Base-by-base conservation (phyloP, 1,284 basidiomycete genomes). In the Cutaneotrichosporon sp. region DNA sequence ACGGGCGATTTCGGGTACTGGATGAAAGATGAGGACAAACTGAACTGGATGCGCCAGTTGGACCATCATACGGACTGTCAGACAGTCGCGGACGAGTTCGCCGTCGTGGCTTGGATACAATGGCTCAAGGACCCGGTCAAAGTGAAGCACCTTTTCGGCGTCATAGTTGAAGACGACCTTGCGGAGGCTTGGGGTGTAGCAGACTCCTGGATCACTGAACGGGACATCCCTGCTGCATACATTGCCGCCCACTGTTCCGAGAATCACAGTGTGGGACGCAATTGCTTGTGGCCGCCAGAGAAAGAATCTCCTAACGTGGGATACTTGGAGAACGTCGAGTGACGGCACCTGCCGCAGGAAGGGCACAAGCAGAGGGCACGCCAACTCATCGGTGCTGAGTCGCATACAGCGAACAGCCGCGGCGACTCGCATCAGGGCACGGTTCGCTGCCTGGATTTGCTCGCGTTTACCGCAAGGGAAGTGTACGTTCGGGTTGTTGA, bases 161-260 rank as follows among this genome's bases (percentile, higher is more conserved):
- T 26, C 49, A 16, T 22, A 50, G 22, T 50, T 50, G 49, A 30
- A 50, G 22, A 50, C 49, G 22, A 50, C 49, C 22, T 50, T 50
- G 21, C 26, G 22, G 10, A 50, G 22, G 22, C 22, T 50, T 5
- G 49, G 26, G 1, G 49, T 26, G 22, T 50, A 50, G 22, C 49
- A 22, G 13, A 30, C 22, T 22, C 22, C 14, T 30, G 49, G 49
- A 22, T 50, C 22, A 30, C 5, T 1, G 14, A 11, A 18, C 18
- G n/a, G 13, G 38, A 40, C 38, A 16, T 5, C 1, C 13, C 10
- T 14, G 13, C 4, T 16, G 38, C 5, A 16, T 5, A 5, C 10
- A 16, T 40, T 14, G n/a, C 46, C 46, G n/a, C 4, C n/a, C 7
- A 21, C 6, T 30, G 49, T 50, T 30, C 49, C 49, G 10, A 50